Evolutionary conservation across 2,329 filamentous ascomycete genomes (phyloP).

Genomic region (Graphiopsis chlorocephala): DNA sequence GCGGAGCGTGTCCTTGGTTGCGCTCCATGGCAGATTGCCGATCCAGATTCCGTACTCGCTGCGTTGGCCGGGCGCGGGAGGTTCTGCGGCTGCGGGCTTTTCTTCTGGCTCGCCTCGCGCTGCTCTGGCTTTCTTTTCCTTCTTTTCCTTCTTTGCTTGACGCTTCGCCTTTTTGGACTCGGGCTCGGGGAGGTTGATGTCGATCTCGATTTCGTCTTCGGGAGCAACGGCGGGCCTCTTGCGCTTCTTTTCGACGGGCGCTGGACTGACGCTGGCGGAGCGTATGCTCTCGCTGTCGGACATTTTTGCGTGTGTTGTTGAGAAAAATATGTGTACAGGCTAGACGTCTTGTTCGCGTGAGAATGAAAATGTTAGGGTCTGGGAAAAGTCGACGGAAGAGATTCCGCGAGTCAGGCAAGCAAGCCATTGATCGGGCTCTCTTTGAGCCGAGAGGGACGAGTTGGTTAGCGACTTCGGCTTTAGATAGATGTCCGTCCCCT

Average conservation of each 20-base stretch:
- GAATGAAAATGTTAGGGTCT: not conserved
- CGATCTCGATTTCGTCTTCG: slow-evolving; percentile 72
- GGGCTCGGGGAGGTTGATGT: slow-evolving; percentile 84
- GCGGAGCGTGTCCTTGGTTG: slow-evolving; percentile 71
- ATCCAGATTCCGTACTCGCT: slow-evolving; percentile 91
- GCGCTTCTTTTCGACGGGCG: slow-evolving; percentile 53
- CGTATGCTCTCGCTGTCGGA: slow-evolving; percentile 14
- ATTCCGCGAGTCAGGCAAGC: too few relatives aligned
- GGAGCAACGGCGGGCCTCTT: slow-evolving; percentile 55
- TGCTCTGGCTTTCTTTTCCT: slow-evolving; percentile 22
- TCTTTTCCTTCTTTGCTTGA: slow-evolving; percentile 79
- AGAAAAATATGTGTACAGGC: not conserved
- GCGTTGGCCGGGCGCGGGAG: slow-evolving; percentile 45
- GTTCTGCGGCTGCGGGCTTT: slow-evolving; percentile 24
- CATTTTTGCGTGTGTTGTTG: not conserved
- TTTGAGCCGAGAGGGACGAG: not conserved
- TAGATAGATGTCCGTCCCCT: not conserved
- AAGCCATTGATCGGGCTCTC: not conserved
- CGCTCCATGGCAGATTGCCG: slow-evolving; percentile 85
- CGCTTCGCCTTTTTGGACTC: slow-evolving; percentile 92
- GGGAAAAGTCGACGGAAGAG: not conserved
- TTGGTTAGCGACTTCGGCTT: not conserved
- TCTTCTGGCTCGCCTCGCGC: slow-evolving; percentile 14
- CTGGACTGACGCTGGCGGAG: slow-evolving; percentile 6
- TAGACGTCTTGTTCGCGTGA: not conserved